phyloP scores from a whole-genome alignment of 1,284 basidiomycete species.

The Leccinum huronense region DNA sequence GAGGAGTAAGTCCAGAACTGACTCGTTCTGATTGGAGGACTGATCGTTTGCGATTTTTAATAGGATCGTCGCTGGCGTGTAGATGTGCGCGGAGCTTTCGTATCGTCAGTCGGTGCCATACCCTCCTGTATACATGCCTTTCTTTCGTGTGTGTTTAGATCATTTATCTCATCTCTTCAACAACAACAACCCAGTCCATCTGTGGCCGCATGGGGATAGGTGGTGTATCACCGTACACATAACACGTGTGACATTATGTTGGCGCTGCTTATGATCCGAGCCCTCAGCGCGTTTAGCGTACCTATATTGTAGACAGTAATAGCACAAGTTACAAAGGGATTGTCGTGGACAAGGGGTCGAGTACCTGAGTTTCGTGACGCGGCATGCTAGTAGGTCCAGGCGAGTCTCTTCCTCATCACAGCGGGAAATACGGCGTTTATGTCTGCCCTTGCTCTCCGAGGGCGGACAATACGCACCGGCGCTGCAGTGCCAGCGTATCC shows the following conservation, averaged over 20 bases:
- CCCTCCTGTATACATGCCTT: conserved; percentile 28
- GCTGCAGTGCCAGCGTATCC: too few relatives aligned
- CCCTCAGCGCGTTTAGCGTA: not conserved
- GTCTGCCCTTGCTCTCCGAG: not conserved
- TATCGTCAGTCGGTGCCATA: conserved; percentile 30
- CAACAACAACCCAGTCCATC: not conserved
- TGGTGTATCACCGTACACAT: not conserved
- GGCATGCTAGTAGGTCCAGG: not conserved
- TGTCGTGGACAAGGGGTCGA: not conserved
- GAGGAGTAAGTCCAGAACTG: conserved; percentile 67
- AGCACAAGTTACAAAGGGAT: not conserved
- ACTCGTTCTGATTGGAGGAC: not conserved
- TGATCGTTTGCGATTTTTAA: conserved; percentile 12
- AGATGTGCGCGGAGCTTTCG: conserved; percentile 20
- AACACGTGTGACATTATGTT: not conserved
- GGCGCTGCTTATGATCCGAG: not conserved
- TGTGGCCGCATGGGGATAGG: not conserved
- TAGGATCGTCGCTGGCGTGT: conserved; percentile 36
- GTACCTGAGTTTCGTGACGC: not conserved
- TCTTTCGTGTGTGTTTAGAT: conserved; percentile 20
- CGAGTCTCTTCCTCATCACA: not conserved
- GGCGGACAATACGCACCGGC: not conserved
- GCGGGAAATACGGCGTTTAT: not conserved
- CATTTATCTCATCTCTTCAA: conserved; percentile 14
- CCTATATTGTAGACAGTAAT: not conserved